Evolutionary conservation across 192 early-diverging fungal species (phyloP).

Genomic region (Mortierella antarctica): DNA sequence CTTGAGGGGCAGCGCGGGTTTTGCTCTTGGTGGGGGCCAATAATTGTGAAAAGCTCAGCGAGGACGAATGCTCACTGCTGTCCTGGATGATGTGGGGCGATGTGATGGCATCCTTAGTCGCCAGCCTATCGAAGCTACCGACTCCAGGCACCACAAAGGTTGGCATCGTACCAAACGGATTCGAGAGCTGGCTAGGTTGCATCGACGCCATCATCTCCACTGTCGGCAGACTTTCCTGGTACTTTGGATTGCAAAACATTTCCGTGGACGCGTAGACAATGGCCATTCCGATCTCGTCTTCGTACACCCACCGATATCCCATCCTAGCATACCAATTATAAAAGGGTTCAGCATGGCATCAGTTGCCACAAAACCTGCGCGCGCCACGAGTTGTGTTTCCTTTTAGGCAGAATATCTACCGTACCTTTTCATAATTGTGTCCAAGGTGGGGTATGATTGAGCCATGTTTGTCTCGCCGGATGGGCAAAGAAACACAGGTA

Average conservation of each 20-base stretch:
- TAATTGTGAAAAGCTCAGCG: constrained; percentile 17
- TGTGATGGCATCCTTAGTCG: not conserved
- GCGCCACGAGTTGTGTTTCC: no score
- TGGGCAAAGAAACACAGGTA: constrained; percentile 30
- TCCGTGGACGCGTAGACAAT: constrained; percentile 35
- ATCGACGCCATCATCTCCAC: constrained; percentile 12
- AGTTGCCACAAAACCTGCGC: no score
- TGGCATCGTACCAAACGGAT: not conserved
- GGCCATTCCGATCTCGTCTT: constrained; percentile 43
- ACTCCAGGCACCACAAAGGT: no score
- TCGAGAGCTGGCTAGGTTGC: constrained; percentile 3
- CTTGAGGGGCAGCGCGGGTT: not conserved
- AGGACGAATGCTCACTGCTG: not conserved
- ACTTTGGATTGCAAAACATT: constrained; percentile 48
- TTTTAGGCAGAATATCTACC: not conserved
- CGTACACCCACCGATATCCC: constrained; percentile 42
- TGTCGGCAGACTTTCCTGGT: constrained; percentile 9
- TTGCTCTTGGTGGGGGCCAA: constrained; percentile 12
- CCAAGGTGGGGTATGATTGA: constrained; percentile 1
- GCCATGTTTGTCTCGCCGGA: not conserved
- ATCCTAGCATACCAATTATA: constrained; percentile 13
- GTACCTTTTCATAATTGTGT: constrained; percentile 31
- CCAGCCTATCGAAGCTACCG: no score
- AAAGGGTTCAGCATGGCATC: not conserved
- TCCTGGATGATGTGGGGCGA: constrained; percentile 8